phyloP scores from a whole-genome alignment of 345 rosid genomes.

The Microcos paniculata region DNA sequence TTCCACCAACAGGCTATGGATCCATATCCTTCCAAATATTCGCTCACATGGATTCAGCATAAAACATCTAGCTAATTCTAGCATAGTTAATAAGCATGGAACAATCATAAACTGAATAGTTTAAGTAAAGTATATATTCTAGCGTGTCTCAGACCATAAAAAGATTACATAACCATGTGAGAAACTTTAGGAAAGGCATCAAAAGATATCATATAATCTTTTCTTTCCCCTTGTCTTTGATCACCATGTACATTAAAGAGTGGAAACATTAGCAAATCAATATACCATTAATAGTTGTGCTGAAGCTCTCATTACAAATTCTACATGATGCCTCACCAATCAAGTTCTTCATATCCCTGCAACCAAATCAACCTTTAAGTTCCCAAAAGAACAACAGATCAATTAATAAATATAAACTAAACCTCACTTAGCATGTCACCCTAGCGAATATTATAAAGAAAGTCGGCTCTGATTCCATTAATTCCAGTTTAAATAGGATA shows the following conservation, averaged over 20 bases:
- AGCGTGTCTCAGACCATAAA: too few relatives aligned
- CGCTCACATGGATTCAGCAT: too few relatives aligned
- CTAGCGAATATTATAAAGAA: not conserved
- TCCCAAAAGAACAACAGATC: not conserved
- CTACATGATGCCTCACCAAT: constrained; percentile 75
- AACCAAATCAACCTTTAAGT: not conserved
- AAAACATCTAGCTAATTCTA: not conserved
- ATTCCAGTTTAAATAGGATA: not conserved
- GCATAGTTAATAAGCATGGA: not conserved
- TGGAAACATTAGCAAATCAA: not conserved
- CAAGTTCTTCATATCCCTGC: constrained; percentile 83
- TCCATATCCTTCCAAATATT: not conserved
- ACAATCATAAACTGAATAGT: not conserved
- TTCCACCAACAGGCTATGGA: not conserved
- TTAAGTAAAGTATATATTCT: not conserved
- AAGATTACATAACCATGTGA: too few relatives aligned
- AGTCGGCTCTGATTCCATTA: not conserved
- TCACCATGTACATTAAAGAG: not conserved
- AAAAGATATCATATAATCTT: not conserved
- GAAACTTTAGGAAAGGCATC: not conserved
- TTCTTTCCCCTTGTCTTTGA: not conserved
- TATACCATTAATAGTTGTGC: constrained; percentile 77
- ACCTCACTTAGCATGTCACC: not conserved
- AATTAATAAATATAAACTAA: not conserved
- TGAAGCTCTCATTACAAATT: constrained; percentile 84